Evolutionary conservation across 2,329 filamentous ascomycete species (phyloP).

Genomic region (Kalmusia sp.): DNA sequence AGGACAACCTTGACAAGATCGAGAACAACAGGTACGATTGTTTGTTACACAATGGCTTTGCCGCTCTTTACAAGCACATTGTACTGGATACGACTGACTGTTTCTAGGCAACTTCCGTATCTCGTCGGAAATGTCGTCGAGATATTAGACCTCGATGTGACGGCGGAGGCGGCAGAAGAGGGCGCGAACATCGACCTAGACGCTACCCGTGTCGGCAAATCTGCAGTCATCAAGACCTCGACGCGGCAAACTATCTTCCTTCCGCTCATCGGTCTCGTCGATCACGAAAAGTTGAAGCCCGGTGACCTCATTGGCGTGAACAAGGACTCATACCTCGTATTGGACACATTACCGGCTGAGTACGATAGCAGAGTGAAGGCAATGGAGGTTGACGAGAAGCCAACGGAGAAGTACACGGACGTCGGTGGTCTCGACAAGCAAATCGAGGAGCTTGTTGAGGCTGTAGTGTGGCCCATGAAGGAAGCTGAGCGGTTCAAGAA

Average conservation of each 20-base stretch:
- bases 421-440: constrained; percentile 98
- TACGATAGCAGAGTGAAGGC: constrained; percentile 99
- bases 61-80: constrained; percentile 9
- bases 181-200: constrained; percentile 98
- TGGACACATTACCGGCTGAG: constrained; percentile 95
- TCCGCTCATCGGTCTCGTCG: constrained; percentile 93
- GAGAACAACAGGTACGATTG: constrained; percentile 87
- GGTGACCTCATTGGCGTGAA: constrained; percentile 98
- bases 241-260: constrained; percentile 98
- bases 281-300: constrained; percentile 93
- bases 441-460: constrained; percentile 98
- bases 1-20: constrained; percentile 98
- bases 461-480: constrained; percentile 99
- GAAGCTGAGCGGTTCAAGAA: constrained; percentile 99
- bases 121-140: constrained; percentile 98
- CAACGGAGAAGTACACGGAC: constrained; percentile 97
- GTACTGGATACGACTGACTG: background rate
- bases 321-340: constrained; percentile 97
- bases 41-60: background rate
- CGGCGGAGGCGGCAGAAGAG: constrained; percentile 94
- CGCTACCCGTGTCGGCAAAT: constrained; percentile 95
- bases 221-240: constrained; percentile 98
- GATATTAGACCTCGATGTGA: constrained; percentile 93
- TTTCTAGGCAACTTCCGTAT: constrained; percentile 87
- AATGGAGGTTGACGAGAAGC: constrained; percentile 99